Conservation (phyloP, 805 yeast species). For the Wickerhamomyces chaumierensis region DNA sequence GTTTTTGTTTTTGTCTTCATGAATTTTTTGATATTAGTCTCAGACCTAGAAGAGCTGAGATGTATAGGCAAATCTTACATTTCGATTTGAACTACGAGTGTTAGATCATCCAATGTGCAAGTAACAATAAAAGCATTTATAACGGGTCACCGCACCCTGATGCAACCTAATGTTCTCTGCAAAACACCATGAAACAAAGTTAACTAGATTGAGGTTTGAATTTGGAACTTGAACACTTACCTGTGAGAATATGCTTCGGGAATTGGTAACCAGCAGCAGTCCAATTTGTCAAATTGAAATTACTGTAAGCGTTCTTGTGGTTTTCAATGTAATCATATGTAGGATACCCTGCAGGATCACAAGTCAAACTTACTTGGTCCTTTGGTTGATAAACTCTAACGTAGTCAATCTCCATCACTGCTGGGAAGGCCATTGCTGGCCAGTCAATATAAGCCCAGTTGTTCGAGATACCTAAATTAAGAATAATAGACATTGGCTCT, state of each 20-base stretch:
- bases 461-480: conserved; percentile 38
- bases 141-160: too few relatives aligned
- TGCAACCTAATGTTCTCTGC: too few relatives aligned
- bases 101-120: too few relatives aligned
- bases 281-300: conserved; percentile 34
- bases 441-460: conserved; percentile 42
- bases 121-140: too few relatives aligned
- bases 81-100: too few relatives aligned
- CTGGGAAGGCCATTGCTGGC: conserved; percentile 32
- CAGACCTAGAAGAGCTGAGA: too few relatives aligned
- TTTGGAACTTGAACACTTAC: too few relatives aligned
- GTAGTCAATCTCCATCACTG: conserved; percentile 31
- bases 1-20: too few relatives aligned
- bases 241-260: conserved; percentile 28
- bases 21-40: too few relatives aligned
- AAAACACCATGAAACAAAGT: too few relatives aligned
- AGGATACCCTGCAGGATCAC: conserved; percentile 38
- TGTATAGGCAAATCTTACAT: too few relatives aligned
- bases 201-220: too few relatives aligned
- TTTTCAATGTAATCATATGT: conserved; percentile 31
- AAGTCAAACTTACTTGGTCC: conserved; percentile 27
- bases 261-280: conserved; percentile 29
- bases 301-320: conserved; percentile 30
- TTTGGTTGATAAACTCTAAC: conserved; percentile 39
- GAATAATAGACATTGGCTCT: conserved; percentile 39